A percentile compares a stretch with the other conserved stretches of the same genome.
phyloP scores from a whole-genome alignment of 129 eudicot genomes.

The Chrysanthemum makinoi region DNA sequence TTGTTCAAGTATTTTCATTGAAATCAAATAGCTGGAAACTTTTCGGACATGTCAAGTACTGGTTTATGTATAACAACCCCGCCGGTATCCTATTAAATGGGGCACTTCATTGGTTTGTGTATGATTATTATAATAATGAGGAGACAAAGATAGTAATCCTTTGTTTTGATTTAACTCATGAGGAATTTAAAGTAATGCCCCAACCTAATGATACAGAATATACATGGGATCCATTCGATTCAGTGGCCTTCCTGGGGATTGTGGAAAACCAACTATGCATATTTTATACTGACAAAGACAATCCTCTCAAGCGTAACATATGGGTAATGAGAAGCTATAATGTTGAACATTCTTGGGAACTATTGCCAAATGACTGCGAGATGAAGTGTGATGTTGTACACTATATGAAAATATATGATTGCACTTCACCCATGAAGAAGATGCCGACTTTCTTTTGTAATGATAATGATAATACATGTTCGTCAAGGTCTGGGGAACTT shows the following conservation, averaged over 20 bases:
- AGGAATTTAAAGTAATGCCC: not conserved
- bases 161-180: not conserved
- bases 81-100: not conserved
- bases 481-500: not conserved
- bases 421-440: not conserved
- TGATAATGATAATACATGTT: not conserved
- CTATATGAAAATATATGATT: not conserved
- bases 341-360: not conserved
- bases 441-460: not conserved
- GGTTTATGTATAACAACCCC: not conserved
- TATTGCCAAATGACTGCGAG: not conserved
- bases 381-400: not conserved
- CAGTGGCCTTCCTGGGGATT: not conserved
- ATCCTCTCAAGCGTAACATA: too few relatives aligned
- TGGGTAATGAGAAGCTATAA: not conserved
- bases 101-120: not conserved
- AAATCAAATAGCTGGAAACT: too few relatives aligned
- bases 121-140: not conserved
- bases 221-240: not conserved
- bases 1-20: not conserved
- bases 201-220: not conserved
- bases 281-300: not conserved
- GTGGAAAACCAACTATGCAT: not conserved
- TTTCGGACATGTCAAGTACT: not conserved
- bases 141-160: not conserved